phyloP scores from a whole-genome alignment of 345 rosid species.

The Pistacia integerrima region DNA sequence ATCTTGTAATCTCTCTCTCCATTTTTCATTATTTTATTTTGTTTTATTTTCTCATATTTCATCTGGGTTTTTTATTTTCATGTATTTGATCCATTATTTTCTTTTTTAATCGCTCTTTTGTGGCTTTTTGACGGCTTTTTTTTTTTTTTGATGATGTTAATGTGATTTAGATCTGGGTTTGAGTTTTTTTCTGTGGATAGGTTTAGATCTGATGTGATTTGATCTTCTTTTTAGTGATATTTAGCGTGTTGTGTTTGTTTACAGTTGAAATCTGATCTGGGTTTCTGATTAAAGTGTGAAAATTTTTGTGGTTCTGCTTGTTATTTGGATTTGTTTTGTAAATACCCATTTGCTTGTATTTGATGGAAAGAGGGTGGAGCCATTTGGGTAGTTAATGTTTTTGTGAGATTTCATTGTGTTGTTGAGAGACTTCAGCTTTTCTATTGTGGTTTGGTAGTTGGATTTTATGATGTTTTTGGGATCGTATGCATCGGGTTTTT shows the following conservation, averaged over 20 bases:
- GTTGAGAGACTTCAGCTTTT: too few relatives aligned
- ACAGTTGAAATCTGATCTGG: not conserved
- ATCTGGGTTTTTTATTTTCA: not conserved
- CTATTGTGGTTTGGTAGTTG: too few relatives aligned
- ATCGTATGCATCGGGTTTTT: not conserved
- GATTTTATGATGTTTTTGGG: not conserved
- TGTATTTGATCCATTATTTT: not conserved
- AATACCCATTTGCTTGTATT: not conserved
- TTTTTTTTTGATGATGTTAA: not conserved
- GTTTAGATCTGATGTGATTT: constrained; percentile 17
- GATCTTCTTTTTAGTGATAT: not conserved
- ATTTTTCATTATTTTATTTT: not conserved
- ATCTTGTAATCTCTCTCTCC: constrained; percentile 21
- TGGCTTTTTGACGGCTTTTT: not conserved
- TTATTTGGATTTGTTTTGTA: not conserved
- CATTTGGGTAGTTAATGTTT: not conserved
- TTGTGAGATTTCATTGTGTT: not conserved
- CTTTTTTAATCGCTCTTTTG: not conserved
- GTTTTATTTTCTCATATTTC: not conserved
- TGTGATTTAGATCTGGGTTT: constrained; percentile 18
- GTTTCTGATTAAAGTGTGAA: not conserved
- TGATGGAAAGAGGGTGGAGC: not conserved
- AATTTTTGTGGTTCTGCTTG: not conserved
- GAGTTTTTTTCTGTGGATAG: not conserved
- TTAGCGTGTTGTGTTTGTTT: not conserved